Percentiles rank a stretch among this genome's conserved stretches.
Conservation (phyloP, 2,329 filamentous ascomycete genomes). For the Nemania sp. region DNA sequence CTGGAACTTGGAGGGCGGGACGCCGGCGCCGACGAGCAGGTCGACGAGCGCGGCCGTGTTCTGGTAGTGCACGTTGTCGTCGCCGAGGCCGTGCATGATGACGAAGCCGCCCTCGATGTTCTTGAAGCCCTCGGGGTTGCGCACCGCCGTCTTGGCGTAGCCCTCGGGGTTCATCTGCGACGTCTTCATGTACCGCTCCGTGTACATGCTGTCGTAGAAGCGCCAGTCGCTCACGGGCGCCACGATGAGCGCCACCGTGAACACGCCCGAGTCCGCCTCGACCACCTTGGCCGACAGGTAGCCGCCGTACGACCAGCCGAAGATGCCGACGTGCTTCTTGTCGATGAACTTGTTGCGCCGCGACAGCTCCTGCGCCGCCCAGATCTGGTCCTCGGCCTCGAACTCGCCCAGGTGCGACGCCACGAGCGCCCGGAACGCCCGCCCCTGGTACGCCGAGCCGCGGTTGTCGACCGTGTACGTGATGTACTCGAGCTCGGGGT, state of each 20-base stretch:
- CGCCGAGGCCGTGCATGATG: slow-evolving; percentile 68
- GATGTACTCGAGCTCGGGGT: slow-evolving; percentile 70
- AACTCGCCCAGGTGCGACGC: slow-evolving; percentile 63
- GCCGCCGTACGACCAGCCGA: slow-evolving; percentile 71
- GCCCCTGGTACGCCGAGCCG: slow-evolving; percentile 67
- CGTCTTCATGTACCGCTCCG: slow-evolving; percentile 74
- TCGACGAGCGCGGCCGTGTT: slow-evolving; percentile 66
- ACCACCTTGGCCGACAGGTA: slow-evolving; percentile 70
- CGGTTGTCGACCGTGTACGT: slow-evolving; percentile 71
- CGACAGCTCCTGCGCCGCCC: slow-evolving; percentile 63
- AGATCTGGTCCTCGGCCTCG: slow-evolving; percentile 70
- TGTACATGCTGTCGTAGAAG: slow-evolving; percentile 74
- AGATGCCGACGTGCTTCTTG: slow-evolving; percentile 64
- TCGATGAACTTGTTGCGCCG: slow-evolving; percentile 59
- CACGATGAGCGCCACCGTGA: slow-evolving; percentile 66
- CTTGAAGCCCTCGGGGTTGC: slow-evolving; percentile 63
- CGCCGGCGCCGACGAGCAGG: slow-evolving; percentile 60
- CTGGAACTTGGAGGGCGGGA: slow-evolving; percentile 65
- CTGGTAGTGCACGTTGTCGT: slow-evolving; percentile 76
- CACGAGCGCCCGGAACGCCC: slow-evolving; percentile 63
- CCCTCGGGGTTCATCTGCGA: slow-evolving; percentile 59
- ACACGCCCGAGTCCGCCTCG: slow-evolving; percentile 63
- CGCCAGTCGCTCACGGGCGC: slow-evolving; percentile 72
- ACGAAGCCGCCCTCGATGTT: slow-evolving; percentile 63
- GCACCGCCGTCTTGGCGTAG: slow-evolving; percentile 65